These are phyloP conservation scores for Mucuna pruriens DNA, from an alignment of 306 rosid genomes.

Conservation along the genomic window DNA sequence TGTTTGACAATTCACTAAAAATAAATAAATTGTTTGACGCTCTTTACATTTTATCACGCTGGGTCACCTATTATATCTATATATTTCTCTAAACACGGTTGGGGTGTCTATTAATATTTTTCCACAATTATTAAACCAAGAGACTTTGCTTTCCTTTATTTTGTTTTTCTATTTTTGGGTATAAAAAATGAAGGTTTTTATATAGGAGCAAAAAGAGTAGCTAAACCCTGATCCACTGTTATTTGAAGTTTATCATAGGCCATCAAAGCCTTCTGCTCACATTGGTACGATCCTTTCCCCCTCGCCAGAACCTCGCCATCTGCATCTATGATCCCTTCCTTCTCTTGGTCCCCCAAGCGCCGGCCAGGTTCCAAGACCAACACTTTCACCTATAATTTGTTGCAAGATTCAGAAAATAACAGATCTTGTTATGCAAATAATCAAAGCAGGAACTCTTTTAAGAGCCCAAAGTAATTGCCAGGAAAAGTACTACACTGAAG, in stretches of 20 bases:
- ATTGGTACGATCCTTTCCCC: slow-evolving; percentile 65
- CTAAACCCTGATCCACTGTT: slow-evolving; percentile 75
- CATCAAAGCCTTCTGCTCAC: slow-evolving; percentile 64
- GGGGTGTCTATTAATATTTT: not conserved
- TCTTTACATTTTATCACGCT: too few relatives aligned
- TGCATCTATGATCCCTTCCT: slow-evolving; percentile 73
- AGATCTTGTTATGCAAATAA: not conserved
- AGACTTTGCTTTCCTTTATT: not conserved
- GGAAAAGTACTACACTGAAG: not conserved
- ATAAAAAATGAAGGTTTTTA: not conserved
- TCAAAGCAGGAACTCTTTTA: not conserved
- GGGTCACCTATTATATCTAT: too few relatives aligned
- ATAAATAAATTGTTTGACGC: too few relatives aligned
- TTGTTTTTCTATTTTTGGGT: not conserved
- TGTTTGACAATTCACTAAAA: too few relatives aligned
- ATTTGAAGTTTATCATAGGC: slow-evolving; percentile 66
- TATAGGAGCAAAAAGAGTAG: slow-evolving; percentile 65
- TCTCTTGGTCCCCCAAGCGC: slow-evolving; percentile 45
- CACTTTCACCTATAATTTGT: slow-evolving; percentile 64
- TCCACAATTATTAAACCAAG: not conserved
- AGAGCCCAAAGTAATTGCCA: too few relatives aligned
- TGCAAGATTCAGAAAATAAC: not conserved
- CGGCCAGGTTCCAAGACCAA: slow-evolving; percentile 70
- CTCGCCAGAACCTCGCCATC: slow-evolving; percentile 85
- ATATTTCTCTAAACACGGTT: not conserved